Conservation (phyloP, 2,329 filamentous ascomycete species). For the Elsinoe arachidis region DNA sequence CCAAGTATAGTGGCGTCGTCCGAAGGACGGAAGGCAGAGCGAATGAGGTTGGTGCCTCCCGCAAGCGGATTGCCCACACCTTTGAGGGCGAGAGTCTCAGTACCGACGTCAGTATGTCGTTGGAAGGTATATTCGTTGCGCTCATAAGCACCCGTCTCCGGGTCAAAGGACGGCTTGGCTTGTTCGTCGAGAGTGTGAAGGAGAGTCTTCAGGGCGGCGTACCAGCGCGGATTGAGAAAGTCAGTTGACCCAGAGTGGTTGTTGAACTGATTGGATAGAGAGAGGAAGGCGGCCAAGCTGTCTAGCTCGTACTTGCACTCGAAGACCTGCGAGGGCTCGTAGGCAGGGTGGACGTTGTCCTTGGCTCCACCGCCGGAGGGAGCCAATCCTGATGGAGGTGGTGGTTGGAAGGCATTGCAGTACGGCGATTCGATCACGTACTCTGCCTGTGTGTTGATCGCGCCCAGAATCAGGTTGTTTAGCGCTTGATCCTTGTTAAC, state of each 20-base stretch:
- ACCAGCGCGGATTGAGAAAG: conserved; percentile 73
- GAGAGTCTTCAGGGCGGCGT: conserved; percentile 64
- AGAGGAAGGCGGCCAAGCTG: conserved; percentile 84
- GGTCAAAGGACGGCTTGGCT: conserved; percentile 70
- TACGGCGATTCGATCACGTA: conserved; percentile 92
- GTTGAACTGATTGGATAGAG: conserved; percentile 78
- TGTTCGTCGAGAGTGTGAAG: conserved; percentile 69
- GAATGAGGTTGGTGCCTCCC: conserved; percentile 70
- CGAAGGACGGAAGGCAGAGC: conserved; percentile 87
- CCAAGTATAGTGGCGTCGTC: conserved; percentile 92
- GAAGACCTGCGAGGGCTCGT: conserved; percentile 78
- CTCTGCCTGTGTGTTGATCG: conserved; percentile 92
- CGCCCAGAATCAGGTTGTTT: conserved; percentile 73
- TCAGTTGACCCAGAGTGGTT: conserved; percentile 67
- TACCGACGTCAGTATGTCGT: conserved; percentile 68
- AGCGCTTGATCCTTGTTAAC: conserved; percentile 73
- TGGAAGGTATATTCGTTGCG: conserved; percentile 83
- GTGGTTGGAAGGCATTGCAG: conserved; percentile 97
- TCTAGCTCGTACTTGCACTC: conserved; percentile 99
- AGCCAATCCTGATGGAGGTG: conserved; percentile 67
- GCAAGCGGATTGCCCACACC: conserved; percentile 91
- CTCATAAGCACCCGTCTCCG: conserved; percentile 53
- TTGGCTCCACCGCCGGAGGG: conserved; percentile 70
- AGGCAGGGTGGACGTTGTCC: conserved; percentile 76
- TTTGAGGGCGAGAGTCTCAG: conserved; percentile 75